Evolutionary conservation across 164 flowering plant genomes (phyloP), one percentile per base, ranked within the genome.

Genomic region (Piper longum): DNA sequence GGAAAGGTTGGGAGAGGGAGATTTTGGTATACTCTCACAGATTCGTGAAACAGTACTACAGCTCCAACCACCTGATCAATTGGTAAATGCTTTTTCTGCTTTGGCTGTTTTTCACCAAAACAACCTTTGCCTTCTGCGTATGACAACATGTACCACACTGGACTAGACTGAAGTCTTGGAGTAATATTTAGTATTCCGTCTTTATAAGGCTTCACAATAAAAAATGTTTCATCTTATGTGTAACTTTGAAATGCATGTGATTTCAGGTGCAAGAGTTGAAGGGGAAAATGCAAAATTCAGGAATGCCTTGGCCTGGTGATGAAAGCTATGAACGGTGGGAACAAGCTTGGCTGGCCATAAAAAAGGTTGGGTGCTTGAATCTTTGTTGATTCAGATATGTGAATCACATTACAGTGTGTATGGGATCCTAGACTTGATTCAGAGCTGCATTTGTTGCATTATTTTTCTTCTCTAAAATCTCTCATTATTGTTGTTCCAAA

Each of bases 261-360:
- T 40, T 36, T 74, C 75, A 92, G 98, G 91, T 89, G 62, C 76
- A 86, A 76, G 96, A 92, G 70, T 80, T 92, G 64, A 89, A 86
- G 70, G 72, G 67, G 12, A 85, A 71, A 73, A 87, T 92, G 96
- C 48, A 71, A 70, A 78, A 80, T 68, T 79, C 98, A 64, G 89
- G 84, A 43, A 92, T 92, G 93, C 96, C 98, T 69, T 92, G 98
- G 96, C 98, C 96, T 71, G 98, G 98, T 71, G 96, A 89, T 75
- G 98, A 92, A 83, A 88, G 96, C 66, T 81, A 80, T 67, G 67
- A 77, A 64, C 70, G 95, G 62, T 92, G 98, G 98, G 83, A 86
- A 65, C 93, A 89, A 77, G 98, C 98, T 69, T 92, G 96, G 98
- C 73, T 67, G 74, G 95, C 98, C 62, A 85, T 92, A 70, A 92